phyloP scores from a whole-genome alignment of 805 yeast species.

The Saturnispora silvae region DNA sequence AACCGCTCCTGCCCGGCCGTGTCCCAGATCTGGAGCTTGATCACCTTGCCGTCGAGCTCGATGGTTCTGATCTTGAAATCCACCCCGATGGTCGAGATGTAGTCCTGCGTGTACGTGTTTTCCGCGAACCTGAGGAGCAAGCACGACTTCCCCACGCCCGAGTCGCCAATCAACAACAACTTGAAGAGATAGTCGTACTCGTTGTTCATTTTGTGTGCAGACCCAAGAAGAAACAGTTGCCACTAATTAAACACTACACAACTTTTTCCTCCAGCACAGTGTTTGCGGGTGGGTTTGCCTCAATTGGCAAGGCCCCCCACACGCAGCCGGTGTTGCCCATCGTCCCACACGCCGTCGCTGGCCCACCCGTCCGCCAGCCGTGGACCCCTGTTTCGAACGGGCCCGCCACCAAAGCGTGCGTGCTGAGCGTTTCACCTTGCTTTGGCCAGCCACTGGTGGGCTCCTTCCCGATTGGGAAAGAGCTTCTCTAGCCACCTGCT shows the following conservation, averaged over 20 bases:
- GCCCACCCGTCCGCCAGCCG: too few relatives aligned
- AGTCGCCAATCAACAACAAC: conserved; percentile 90
- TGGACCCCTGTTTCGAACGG: too few relatives aligned
- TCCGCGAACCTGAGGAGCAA: conserved; percentile 91
- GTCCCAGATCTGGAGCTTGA: conserved; percentile 97
- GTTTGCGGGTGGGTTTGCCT: too few relatives aligned
- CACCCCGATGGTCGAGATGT: conserved; percentile 95
- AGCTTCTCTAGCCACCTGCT: conserved; percentile 7
- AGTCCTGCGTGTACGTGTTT: conserved; percentile 93
- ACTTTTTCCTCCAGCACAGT: too few relatives aligned
- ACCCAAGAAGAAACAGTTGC: too few relatives aligned
- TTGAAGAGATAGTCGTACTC: conserved; percentile 98
- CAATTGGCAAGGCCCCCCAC: too few relatives aligned
- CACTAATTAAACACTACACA: too few relatives aligned
- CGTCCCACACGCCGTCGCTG: too few relatives aligned
- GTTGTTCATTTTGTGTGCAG: conserved; percentile 49
- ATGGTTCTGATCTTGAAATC: conserved; percentile 85
- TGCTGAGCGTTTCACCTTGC: too few relatives aligned
- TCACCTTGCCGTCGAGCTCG: conserved; percentile 93
- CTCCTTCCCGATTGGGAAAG: conserved; percentile 9
- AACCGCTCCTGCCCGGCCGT: conserved; percentile 99
- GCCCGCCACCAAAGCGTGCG: too few relatives aligned
- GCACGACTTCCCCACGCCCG: conserved; percentile 98
- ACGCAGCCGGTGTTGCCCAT: too few relatives aligned
- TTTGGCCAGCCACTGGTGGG: not conserved